phyloP scores from a whole-genome alignment of 2,329 filamentous ascomycete genomes.

The Colletotrichum phormii region DNA sequence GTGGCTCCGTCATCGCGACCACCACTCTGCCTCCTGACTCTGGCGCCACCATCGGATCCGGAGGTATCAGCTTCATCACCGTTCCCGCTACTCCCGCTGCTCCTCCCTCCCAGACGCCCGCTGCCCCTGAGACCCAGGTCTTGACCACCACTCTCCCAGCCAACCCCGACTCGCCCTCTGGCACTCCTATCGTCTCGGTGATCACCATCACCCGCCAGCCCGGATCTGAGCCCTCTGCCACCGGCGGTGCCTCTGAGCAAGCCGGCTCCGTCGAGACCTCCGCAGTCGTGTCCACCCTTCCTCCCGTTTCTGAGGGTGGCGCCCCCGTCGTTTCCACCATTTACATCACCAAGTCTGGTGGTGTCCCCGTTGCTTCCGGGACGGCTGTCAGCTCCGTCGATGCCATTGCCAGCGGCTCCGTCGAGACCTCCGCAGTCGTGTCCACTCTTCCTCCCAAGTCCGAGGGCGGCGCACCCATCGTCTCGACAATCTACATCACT shows the following conservation, averaged over 20 bases:
- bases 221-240: constrained; percentile 3
- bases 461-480: not conserved
- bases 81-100: constrained; percentile 32
- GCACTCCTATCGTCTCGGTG: constrained; percentile 2
- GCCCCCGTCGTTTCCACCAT: not conserved
- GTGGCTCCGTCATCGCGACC: constrained; percentile 35
- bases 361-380: constrained; percentile 7
- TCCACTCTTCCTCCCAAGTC: not conserved
- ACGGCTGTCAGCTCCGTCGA: constrained; percentile 20
- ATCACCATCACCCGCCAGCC: constrained; percentile 17
- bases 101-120: constrained; percentile 21
- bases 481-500: constrained; percentile 11
- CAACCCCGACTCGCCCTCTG: not conserved
- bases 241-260: constrained; percentile 1
- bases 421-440: constrained; percentile 10
- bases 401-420: constrained; percentile 1
- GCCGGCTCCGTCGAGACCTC: constrained; percentile 11
- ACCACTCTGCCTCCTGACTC: constrained; percentile 32
- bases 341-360: constrained; percentile 3
- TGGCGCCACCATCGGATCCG: constrained; percentile 34
- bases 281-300: constrained; percentile 9
- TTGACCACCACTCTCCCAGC: constrained; percentile 13
- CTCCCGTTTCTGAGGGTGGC: not conserved
- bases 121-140: constrained; percentile 26
- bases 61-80: constrained; percentile 35